A percentile compares a stretch with the other conserved stretches of the same genome.
These are phyloP conservation scores for Diospyros kaki DNA, from an alignment of 148 eudicot genomes.

Conservation along the genomic window DNA sequence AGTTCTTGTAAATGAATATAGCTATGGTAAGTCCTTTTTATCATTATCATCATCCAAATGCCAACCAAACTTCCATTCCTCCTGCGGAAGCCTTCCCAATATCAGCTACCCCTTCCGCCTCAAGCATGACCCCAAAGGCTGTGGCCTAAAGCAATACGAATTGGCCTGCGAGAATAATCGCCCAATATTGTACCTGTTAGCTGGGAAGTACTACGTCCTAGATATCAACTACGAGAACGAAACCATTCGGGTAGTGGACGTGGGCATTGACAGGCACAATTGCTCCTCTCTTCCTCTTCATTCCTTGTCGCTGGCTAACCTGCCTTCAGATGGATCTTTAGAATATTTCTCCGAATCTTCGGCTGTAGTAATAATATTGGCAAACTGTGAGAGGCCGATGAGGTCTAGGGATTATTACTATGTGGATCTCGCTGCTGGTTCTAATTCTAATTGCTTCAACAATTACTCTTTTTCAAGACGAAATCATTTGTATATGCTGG, in stretches of 20 bases:
- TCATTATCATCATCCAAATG: too few relatives aligned
- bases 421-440: not conserved
- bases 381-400: conserved; percentile 12
- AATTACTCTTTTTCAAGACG: not conserved
- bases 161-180: conserved; percentile 22
- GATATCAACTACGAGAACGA: conserved; percentile 6
- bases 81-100: not conserved
- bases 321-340: too few relatives aligned
- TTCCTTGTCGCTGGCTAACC: not conserved
- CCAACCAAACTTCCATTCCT: not conserved
- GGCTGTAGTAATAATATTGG: not conserved
- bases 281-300: conserved; percentile 20
- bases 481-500: not conserved
- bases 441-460: not conserved
- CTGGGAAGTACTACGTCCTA: conserved; percentile 7
- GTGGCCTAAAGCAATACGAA: not conserved
- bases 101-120: conserved; percentile 1
- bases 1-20: too few relatives aligned
- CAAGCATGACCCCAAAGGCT: not conserved
- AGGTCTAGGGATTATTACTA: conserved; percentile 6
- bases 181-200: not conserved
- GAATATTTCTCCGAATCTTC: too few relatives aligned
- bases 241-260: conserved; percentile 17
- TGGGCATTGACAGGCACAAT: conserved; percentile 1
- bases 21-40: too few relatives aligned